A percentile compares a stretch with the other conserved stretches of the same genome.
Evolutionary conservation across 139 green algal genomes (phyloP).

Genomic region (Micractinium conductrix): DNA sequence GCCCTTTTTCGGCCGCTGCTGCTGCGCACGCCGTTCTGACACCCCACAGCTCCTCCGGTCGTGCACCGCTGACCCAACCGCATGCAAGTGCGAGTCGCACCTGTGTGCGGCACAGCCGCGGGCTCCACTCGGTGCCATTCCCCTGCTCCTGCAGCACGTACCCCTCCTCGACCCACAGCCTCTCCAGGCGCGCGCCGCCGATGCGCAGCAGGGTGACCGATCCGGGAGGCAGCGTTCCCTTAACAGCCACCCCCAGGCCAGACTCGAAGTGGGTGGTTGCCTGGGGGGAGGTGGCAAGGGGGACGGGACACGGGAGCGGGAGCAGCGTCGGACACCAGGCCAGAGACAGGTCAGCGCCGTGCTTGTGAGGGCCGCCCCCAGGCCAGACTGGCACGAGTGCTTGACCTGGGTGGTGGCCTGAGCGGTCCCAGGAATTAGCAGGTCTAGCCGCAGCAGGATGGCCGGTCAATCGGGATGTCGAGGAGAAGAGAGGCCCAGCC

Average conservation of each 20-base stretch:
- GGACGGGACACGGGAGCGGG: neutral
- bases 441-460: no score
- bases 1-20: neutral
- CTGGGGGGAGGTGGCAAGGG: neutral
- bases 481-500: no score
- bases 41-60: no score
- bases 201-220: constrained; percentile 6
- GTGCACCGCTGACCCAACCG: neutral
- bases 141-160: neutral
- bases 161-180: constrained; percentile 18
- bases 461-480: no score
- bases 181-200: neutral
- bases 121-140: neutral
- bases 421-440: no score
- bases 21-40: no score
- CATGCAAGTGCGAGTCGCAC: neutral
- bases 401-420: no score
- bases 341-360: no score
- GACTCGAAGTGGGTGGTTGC: constrained; percentile 7
- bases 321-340: no score
- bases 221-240: neutral
- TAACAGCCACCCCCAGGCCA: neutral
- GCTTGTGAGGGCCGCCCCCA: no score
- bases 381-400: no score
- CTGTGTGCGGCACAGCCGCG: constrained; percentile 16